Evolutionary conservation across 768 basidiomycete genomes (phyloP), one percentile per base, ranked within the genome.

Genomic region (Leccinum sublutescens): DNA sequence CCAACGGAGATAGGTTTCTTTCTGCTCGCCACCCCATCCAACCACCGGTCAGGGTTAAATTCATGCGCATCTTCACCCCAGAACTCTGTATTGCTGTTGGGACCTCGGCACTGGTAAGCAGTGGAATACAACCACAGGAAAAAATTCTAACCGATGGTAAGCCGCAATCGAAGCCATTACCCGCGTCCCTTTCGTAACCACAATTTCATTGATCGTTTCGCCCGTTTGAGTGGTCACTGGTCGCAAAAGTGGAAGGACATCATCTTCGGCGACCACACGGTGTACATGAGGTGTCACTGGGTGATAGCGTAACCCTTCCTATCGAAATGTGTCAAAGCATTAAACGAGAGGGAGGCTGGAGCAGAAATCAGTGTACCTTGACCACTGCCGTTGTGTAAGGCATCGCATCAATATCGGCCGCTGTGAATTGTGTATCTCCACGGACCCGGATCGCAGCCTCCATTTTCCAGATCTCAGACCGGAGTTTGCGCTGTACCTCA

Each of bases 401-500:
- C 82, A 85, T 84, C n/a, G 64, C 67, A 34, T 84, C 81, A 58
- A 83, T 74, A 64, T 84, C 90, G 0, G 75, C 53, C 50, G 56
- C 17, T 5, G 58, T 63, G n/a, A 63, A 54, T 15, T 66, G 27
- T 36, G 58, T 36, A n/a, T 58, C 54, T 31, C 59, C 60, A 38
- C 58, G 66, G 31, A 56, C 51, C 17, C 49, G 56, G 14, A 66
- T 21, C 12, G 23, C 49, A 17, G 56, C 65, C 33, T 61, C 62
- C 1, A 12, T 56, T 12, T 23, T 29, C 40, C 65, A 54, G 49
- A 67, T 62, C 52, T 68, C 68, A 1, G 17, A 74, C 15, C 91
- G 82, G 21, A 93, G 81, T 57, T 77, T 79, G 2, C 72, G 70
- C 66, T 93, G 89, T 2, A 84, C 70, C 19, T 83, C 75, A 0